Evolutionary conservation across 495 filamentous ascomycete genomes (phyloP), one percentile per base, ranked within the genome.

Genomic region (Penicillium longicatenatum): DNA sequence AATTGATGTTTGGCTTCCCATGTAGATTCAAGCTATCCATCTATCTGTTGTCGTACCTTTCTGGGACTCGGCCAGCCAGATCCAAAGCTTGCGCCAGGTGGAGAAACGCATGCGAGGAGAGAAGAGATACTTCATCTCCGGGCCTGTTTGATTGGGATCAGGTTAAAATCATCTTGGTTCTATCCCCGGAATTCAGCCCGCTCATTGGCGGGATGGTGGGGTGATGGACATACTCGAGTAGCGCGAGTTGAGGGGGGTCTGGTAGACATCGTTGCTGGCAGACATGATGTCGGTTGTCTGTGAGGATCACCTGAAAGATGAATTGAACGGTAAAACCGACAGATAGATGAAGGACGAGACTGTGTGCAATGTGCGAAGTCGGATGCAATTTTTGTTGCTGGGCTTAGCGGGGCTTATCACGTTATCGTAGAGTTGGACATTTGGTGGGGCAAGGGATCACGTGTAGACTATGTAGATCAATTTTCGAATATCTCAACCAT

Each of bases 1-100:
- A 70, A 65, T 62, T 54, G 61, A 56, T 61, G 63, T 52, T 47
- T 60, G 19, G 17, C 33, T 58, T 16, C 24, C 39, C 52, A 33
- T 9, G 41, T 30, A 52, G 49, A 19, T 29, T 48, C 44, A 47
- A 20, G 26, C 44, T 33, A 42, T 31, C 30, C 35, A 37, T 52
- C 39, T 26, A 41, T 47, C 46, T 30, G 35, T 22, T 59, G 52
- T 54, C 59, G 61, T 72, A 78, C 90, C 87, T 72, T 87, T 86
- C 74, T 95, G 85, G 24, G 84, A 81, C 78, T 92, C 87, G n/a
- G 91, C 91, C 12, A 96, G 86, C 80, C 83, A 89, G 26, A 92
- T 66, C 91, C 91, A 96, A 46, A 95, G 79, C 61, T 87, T 75
- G 61, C 91, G 84, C 91, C 91, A 94, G 33, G 84, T 91, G 6